Base-by-base conservation (phyloP, 2,329 filamentous ascomycete species). In the Biscogniauxia mediterranea region DNA sequence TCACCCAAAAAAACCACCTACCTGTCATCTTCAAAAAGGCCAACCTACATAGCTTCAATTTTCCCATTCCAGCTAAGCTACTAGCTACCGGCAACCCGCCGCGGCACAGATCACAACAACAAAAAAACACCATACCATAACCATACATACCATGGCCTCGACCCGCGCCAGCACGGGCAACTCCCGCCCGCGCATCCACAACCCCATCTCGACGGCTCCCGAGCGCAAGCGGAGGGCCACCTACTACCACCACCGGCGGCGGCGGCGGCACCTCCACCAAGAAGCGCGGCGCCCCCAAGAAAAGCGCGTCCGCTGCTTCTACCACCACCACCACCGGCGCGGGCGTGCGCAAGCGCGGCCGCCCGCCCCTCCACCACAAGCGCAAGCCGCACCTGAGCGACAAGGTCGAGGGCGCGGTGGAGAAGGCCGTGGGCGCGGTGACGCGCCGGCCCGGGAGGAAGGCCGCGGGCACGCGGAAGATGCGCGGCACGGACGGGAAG, bases 401-500 rank as follows among this genome's bases (percentile, higher is more conserved):
- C 62, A 71, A 71, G 67, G 59, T 70, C 57, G 63, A 60, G 55
- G 69, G 69, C 38, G 69, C 63, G 50, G 67, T 62, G 51, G 65
- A 70, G 62, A 71, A 71, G 61, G 57, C 64, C 2, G 65, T 68
- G n/a, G 69, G 69, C 21, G 68, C 61, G 52, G 42, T 68, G 19
- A 70, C 68, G 42, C 62, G 64, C 21, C 57, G 64, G 26, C 69
- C 69, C 1, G 69, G 68, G 25, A 71, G 70, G 66, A 71, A 71
- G 58, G 69, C 69, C 23, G 69, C 69, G 13, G 69, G 69, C 15
- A 70, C 69, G 9, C 63, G 66, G 55, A 68, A 69, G 64, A 71
- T 71, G 62, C 64, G 64, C 52, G 69, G 69, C 2, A 71, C 69
- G 5, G 69, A 71, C 26, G 69, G 69, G 21, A 71, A 71, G 64